Evolutionary conservation across 2,329 filamentous ascomycete genomes (phyloP), one percentile per base, ranked within the genome.

Genomic region (Epichloe coenophiala): DNA sequence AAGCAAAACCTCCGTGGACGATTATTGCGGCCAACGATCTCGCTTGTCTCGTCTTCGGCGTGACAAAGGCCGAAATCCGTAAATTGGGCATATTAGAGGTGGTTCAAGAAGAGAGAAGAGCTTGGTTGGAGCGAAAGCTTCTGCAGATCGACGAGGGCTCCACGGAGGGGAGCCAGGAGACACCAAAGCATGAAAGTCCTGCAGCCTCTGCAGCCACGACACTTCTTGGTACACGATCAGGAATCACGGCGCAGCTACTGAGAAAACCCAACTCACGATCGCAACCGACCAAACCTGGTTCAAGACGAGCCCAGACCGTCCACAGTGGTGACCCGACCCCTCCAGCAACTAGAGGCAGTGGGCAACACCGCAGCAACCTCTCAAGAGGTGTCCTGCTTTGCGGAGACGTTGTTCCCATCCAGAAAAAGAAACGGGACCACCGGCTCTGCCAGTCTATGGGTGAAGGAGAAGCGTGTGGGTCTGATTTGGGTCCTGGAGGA

Each of bases 401-500:
- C 59, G 93, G 93, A 42, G 93, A 98, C 64, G 91, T 98, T n/a
- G 88, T 98, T 17, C 93, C 93, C 0, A 98, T 98, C 53, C 86
- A 90, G 64, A 98, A 97, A n/a, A 68, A 81, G 93, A 54, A 95
- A 98, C 60, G 93, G 93, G 4, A 80, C 84, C 11, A 91, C 84
- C 4, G 93, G 93, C 2, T 90, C 93, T 52, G 93, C 93, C 38
- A 97, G 90, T 67, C 71, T 98, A 39, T 98, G 93, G 93, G 93
- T 98, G 3, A 98, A 98, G 71, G 93, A 98, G 67, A 98, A 98
- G 68, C 80, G 84, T 46, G 83, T 88, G 48, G 90, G 91, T 9
- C 70, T 98, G 53, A 97, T 98, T 53, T 98, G 93, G 93, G 93
- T 98, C 8, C 70, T 98, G 2, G 93, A 98, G 65, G 93, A 98